A percentile compares a stretch with the other conserved stretches of the same genome.
These are phyloP conservation scores for Pseudogymnoascus sp. DNA, from an alignment of 2,329 filamentous ascomycete species.

Conservation along the genomic window DNA sequence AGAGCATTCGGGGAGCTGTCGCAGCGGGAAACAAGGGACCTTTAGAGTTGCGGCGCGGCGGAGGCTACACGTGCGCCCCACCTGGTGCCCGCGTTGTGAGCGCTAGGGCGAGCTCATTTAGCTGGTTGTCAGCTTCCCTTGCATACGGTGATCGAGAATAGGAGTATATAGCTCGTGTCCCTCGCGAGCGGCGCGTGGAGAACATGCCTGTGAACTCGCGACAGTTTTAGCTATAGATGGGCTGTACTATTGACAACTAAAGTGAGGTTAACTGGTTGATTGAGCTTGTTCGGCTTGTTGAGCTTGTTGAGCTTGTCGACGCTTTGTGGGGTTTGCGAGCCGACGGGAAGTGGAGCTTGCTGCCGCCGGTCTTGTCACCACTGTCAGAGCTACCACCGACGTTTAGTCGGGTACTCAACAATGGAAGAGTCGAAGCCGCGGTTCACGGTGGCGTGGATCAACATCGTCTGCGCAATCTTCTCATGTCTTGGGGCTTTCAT, in stretches of 20 bases:
- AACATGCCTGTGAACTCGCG: background rate
- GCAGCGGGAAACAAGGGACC: background rate
- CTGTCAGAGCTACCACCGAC: background rate
- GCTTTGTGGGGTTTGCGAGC: background rate
- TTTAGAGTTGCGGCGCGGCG: slow-evolving; percentile 1
- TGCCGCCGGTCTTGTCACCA: background rate
- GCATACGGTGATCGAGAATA: background rate
- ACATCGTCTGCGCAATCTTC: slow-evolving; percentile 9
- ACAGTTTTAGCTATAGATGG: background rate
- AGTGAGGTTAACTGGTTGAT: background rate
- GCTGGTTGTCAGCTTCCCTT: background rate
- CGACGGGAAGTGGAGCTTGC: background rate
- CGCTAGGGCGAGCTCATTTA: background rate
- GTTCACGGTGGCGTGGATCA: slow-evolving; percentile 10
- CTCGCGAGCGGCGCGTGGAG: background rate
- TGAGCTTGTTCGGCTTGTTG: background rate
- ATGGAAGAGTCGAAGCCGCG: slow-evolving; percentile 6
- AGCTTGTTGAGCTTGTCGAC: background rate
- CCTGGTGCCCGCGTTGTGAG: background rate
- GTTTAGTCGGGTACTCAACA: background rate
- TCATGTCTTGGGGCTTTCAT: slow-evolving; percentile 6
- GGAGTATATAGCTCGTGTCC: slow-evolving; percentile 6
- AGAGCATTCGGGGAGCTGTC: background rate
- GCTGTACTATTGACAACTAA: background rate
- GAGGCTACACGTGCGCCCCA: slow-evolving; percentile 1